Conservation (phyloP, 208 protist genomes). For the Trypanosoma brucei region DNA sequence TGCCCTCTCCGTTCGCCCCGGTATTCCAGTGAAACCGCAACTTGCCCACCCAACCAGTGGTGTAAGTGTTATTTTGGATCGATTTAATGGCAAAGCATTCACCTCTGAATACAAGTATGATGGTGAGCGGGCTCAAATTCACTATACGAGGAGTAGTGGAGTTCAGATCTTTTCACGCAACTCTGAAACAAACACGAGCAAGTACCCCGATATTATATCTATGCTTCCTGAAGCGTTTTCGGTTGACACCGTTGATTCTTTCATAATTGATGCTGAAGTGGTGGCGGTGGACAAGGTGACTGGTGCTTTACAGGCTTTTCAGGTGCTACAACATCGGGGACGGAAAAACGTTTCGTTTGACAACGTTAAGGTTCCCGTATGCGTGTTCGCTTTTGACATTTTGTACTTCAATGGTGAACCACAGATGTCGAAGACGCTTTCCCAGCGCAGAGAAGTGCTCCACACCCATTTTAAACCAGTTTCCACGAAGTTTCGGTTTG, state of each 20-base stretch:
- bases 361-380: slow-evolving; percentile 95
- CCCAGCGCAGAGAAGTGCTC: slow-evolving; percentile 81
- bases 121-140: slow-evolving; percentile 96
- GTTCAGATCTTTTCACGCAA: slow-evolving; percentile 98
- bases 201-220: slow-evolving; percentile 97
- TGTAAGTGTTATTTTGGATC: slow-evolving; percentile 79
- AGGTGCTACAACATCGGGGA: slow-evolving; percentile 86
- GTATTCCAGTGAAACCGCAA: slow-evolving; percentile 98
- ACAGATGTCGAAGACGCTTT: slow-evolving; percentile 81
- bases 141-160: slow-evolving; percentile 66
- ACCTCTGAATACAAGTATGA: slow-evolving; percentile 99
- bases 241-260: slow-evolving; percentile 76
- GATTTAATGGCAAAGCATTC: slow-evolving; percentile 86
- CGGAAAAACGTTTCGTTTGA: slow-evolving; percentile 90
- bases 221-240: slow-evolving; percentile 65
- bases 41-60: slow-evolving; percentile 98
- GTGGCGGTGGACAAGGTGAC: slow-evolving; percentile 92
- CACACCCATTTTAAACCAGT: slow-evolving; percentile 62
- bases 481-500: slow-evolving; percentile 81
- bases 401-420: slow-evolving; percentile 97
- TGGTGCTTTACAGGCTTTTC: slow-evolving; percentile 94
- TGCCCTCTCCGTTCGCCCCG: slow-evolving; percentile 75
- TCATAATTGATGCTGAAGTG: slow-evolving; percentile 98
- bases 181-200: slow-evolving; percentile 96
- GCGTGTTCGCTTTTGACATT: slow-evolving; percentile 99